Percentiles rank a stretch among this genome's conserved stretches.
Conservation (phyloP, 805 yeast species). For the Blastobotrys attinorum region DNA sequence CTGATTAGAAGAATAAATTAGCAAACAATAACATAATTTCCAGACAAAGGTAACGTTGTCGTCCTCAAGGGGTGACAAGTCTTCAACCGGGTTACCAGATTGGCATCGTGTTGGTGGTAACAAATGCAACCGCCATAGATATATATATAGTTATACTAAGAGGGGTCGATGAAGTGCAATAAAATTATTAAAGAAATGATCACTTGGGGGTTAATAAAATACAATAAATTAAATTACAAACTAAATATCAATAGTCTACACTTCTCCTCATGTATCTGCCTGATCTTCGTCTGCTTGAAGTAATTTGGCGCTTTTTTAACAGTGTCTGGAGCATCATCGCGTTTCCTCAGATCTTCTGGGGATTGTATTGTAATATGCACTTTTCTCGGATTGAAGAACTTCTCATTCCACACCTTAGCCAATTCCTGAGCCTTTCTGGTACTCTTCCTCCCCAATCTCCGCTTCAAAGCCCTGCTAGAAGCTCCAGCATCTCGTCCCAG, state of each 20-base stretch:
- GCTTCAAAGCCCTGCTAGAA: background rate
- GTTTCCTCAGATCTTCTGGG: background rate
- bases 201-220: too few species aligned
- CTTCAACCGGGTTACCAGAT: too few species aligned
- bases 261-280: background rate
- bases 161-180: too few species aligned
- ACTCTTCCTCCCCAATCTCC: background rate
- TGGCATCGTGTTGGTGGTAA: too few species aligned
- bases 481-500: background rate
- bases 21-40: too few species aligned
- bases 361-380: background rate
- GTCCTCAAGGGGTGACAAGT: too few species aligned
- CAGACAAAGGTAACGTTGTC: too few species aligned
- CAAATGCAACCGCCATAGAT: too few species aligned
- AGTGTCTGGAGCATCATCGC: background rate
- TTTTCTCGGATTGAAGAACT: slow-evolving; percentile 1
- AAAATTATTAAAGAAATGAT: too few species aligned
- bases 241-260: background rate
- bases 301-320: background rate
- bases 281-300: background rate
- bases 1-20: too few species aligned
- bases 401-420: background rate
- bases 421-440: background rate
- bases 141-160: too few species aligned
- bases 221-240: slow-evolving; percentile 1